These are phyloP conservation scores for Phaeosphaeriaceae sp. DNA, from an alignment of 2,329 filamentous ascomycete genomes.

Conservation along the genomic window DNA sequence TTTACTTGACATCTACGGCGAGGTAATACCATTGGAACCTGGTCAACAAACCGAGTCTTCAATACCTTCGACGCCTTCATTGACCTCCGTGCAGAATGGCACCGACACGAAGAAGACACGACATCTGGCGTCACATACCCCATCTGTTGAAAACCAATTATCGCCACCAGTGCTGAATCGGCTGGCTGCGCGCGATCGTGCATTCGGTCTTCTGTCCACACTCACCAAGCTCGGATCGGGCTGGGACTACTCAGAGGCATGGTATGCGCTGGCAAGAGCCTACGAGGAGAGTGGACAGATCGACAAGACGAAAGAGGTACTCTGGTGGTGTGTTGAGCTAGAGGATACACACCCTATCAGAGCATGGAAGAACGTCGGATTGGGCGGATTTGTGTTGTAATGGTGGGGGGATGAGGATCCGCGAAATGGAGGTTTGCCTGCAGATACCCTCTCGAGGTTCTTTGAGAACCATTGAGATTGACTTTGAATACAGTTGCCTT, in stretches of 20 bases:
- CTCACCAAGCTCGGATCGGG: slow-evolving; percentile 85
- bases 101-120: slow-evolving; percentile 27
- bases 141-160: slow-evolving; percentile 44
- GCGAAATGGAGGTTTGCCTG: not conserved
- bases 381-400: slow-evolving; percentile 44
- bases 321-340: slow-evolving; percentile 98
- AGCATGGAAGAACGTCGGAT: slow-evolving; percentile 74
- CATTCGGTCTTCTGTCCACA: slow-evolving; percentile 80
- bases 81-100: slow-evolving; percentile 2
- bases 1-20: slow-evolving; percentile 82
- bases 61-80: slow-evolving; percentile 13
- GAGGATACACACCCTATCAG: slow-evolving; percentile 85
- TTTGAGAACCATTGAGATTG: not conserved
- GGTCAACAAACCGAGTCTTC: slow-evolving; percentile 45
- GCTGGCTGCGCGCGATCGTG: slow-evolving; percentile 88
- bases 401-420: not conserved
- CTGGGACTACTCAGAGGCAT: slow-evolving; percentile 93
- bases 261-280: slow-evolving; percentile 85
- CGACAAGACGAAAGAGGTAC: slow-evolving; percentile 87
- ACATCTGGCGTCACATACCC: slow-evolving; percentile 62
- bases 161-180: slow-evolving; percentile 78
- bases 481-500: not conserved
- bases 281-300: slow-evolving; percentile 87
- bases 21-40: slow-evolving; percentile 67
- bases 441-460: slow-evolving; percentile 4